A percentile compares a stretch with the other conserved stretches of the same genome.
Conservation (phyloP, 2,329 filamentous ascomycete species). For the Fusarium mexicanum region DNA sequence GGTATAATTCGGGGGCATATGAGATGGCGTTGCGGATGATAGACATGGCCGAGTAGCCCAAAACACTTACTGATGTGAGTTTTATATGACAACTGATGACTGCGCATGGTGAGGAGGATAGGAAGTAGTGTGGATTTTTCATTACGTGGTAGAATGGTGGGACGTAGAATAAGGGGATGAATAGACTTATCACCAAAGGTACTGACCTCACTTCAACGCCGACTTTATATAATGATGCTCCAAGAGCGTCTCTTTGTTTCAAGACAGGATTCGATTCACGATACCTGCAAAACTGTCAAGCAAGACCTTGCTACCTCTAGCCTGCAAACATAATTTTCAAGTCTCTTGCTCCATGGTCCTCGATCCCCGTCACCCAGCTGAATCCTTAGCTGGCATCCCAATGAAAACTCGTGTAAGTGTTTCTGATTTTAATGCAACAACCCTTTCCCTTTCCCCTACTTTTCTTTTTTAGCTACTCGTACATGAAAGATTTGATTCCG, state of each 20-base stretch:
- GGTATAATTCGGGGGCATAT: conserved; percentile 36
- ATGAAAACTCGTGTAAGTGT: conserved; percentile 9
- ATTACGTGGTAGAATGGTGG: neutral
- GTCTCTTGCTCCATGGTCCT: neutral
- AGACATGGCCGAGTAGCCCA: conserved; percentile 35
- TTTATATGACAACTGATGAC: conserved; percentile 30
- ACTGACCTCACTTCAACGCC: neutral
- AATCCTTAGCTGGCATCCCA: neutral
- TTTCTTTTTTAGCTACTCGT: conserved; percentile 23
- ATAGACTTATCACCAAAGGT: neutral
- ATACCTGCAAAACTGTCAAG: conserved; percentile 3
- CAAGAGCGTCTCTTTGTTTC: neutral
- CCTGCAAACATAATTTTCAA: conserved; percentile 1
- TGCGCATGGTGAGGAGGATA: neutral
- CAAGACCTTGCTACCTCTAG: neutral
- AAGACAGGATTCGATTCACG: conserved; percentile 26
- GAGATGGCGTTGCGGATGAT: conserved; percentile 44
- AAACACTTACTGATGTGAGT: conserved; percentile 14
- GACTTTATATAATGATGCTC: neutral
- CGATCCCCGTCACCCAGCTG: neutral
- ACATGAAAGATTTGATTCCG: conserved; percentile 7
- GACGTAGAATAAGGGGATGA: neutral
- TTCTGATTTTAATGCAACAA: conserved; percentile 1
- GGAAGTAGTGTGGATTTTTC: neutral
- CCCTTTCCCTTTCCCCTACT: neutral